Evolutionary conservation across 306 rosid genomes (phyloP), one percentile per base, ranked within the genome.

Genomic region (Gillenia trifoliata): DNA sequence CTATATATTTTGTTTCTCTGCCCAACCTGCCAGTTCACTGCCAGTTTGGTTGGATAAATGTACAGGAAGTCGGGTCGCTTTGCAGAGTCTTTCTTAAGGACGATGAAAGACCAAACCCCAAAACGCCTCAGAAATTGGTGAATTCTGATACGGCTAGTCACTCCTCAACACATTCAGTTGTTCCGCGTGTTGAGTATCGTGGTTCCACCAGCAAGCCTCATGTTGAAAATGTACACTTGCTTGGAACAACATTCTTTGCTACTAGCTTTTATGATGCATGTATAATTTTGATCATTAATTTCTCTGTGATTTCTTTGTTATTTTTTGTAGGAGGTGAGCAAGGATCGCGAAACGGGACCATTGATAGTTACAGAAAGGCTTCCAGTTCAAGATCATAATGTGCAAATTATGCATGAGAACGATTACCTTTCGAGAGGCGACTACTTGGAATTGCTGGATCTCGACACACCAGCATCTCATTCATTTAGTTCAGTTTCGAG

Each of bases 401-500:
- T 28, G n/a, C 80, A 70, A 63, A 61, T 40, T 61, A 64, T 2
- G 50, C 56, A 63, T 6, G 86, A 74, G 68, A 22, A 8, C 1
- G 83, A 83, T 71, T 41, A 19, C 34, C 12, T 36, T 30, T 59
- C 72, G 2, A 33, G 28, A 59, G 89, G 68, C 43, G 85, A 86
- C 83, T 83, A 15, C 85, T 17, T 86, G 63, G 89, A 78, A 69
- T 10, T 86, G 55, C 31, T 2, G 47, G 89, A 86, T 73, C 84
- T 86, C 33, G 83, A 83, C 23, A 40, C 0, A 26, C 87, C 78
- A 22, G 66, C 73, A 25, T 80, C 83, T 12, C 38, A 75, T 5
- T 69, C 85, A 33, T 83, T 83, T 34, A 75, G 89, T 55, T 83
- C 87, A 33, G 82, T 54, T 62, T 86, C 89, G 7, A 83, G 89